Conservation (phyloP, 495 filamentous ascomycete genomes). For the Penicillium riverlandense region DNA sequence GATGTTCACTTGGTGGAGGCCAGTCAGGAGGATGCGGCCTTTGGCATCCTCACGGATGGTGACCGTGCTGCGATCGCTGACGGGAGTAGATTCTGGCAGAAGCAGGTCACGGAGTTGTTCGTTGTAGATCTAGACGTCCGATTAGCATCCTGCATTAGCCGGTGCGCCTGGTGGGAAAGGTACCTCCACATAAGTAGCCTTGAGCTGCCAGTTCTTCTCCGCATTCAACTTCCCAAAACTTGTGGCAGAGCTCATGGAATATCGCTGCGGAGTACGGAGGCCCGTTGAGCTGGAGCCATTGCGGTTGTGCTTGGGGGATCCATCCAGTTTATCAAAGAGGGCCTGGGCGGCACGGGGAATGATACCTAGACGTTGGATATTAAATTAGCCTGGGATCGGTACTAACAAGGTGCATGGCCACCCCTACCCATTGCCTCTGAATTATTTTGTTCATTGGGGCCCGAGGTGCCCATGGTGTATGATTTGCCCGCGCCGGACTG, state of each 20-base stretch:
- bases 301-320: slow-evolving; percentile 40
- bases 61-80: slow-evolving; percentile 64
- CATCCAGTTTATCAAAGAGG: slow-evolving; percentile 81
- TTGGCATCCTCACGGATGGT: slow-evolving; percentile 91
- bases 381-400: neutral
- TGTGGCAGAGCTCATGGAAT: slow-evolving; percentile 57
- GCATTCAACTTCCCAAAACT: slow-evolving; percentile 40
- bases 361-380: slow-evolving; percentile 52
- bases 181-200: slow-evolving; percentile 93
- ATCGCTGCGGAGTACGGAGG: slow-evolving; percentile 72
- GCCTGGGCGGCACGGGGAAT: slow-evolving; percentile 83
- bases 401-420: neutral
- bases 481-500: slow-evolving; percentile 99
- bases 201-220: slow-evolving; percentile 88
- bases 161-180: neutral
- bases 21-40: slow-evolving; percentile 89
- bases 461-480: slow-evolving; percentile 97
- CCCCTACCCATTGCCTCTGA: slow-evolving; percentile 66
- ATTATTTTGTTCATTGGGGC: slow-evolving; percentile 74
- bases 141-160: neutral
- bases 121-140: slow-evolving; percentile 73
- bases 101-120: slow-evolving; percentile 90
- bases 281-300: slow-evolving; percentile 59
- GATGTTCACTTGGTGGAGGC: slow-evolving; percentile 79
- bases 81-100: slow-evolving; percentile 63